These are phyloP conservation scores for Solidago caesia DNA, from an alignment of 129 eudicot genomes.

Conservation along the genomic window DNA sequence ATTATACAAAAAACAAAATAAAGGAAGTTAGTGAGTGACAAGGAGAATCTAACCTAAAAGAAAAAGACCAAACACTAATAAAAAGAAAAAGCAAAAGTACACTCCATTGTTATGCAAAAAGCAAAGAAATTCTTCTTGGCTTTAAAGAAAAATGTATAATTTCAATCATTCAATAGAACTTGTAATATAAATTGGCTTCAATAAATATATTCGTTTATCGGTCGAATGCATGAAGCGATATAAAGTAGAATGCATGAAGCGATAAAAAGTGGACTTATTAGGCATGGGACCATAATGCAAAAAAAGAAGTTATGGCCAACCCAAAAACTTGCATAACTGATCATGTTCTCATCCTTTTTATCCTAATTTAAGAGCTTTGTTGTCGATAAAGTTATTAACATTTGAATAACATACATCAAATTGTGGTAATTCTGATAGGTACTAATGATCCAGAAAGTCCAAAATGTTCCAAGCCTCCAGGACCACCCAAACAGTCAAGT, in stretches of 20 bases:
- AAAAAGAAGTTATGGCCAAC: too few species aligned
- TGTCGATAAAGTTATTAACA: constrained; percentile 3
- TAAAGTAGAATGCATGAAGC: too few species aligned
- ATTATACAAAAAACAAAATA: constrained; percentile 39
- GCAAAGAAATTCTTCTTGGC: constrained; percentile 37
- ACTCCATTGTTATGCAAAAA: constrained; percentile 43
- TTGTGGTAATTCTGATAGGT: constrained; percentile 18
- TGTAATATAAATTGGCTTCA: constrained; percentile 13
- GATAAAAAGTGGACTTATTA: background rate
- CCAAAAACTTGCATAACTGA: constrained; percentile 10
- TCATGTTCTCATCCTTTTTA: constrained; percentile 8
- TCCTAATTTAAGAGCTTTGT: constrained; percentile 16
- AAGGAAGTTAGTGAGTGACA: constrained; percentile 32
- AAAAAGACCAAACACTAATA: constrained; percentile 38
- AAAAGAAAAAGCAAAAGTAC: constrained; percentile 63
- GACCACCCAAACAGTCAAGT: constrained; percentile 29
- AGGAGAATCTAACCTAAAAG: constrained; percentile 61
- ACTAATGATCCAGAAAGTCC: constrained; percentile 25
- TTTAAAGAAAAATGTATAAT: constrained; percentile 22
- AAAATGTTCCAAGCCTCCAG: constrained; percentile 19
- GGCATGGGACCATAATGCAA: constrained; percentile 1
- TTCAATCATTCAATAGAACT: constrained; percentile 22
- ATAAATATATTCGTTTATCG: background rate
- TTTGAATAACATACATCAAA: background rate
- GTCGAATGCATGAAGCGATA: constrained; percentile 2